These are phyloP conservation scores for Chaetoscypha palmicola DNA, from an alignment of 2,329 filamentous ascomycete species.

Conservation along the genomic window DNA sequence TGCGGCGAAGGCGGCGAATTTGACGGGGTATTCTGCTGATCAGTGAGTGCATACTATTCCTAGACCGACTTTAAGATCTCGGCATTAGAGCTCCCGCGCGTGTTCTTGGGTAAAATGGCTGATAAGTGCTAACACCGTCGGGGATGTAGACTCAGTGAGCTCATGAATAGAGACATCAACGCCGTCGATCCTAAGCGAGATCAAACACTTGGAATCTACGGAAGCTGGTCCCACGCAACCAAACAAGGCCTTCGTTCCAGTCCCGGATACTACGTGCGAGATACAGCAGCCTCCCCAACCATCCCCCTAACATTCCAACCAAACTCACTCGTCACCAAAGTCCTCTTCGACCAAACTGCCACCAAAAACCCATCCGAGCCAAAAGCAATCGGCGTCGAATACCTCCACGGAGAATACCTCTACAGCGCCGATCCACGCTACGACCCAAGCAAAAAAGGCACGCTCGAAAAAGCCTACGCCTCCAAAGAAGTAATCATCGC, in stretches of 20 bases:
- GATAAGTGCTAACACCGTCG: too few species aligned
- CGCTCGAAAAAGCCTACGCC: constrained; percentile 1
- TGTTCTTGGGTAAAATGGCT: too few species aligned
- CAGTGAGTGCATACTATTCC: too few species aligned
- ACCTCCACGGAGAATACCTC: constrained; percentile 33
- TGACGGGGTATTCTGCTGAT: constrained; percentile 1
- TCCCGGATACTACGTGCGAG: constrained; percentile 6
- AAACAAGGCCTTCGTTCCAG: constrained; percentile 6
- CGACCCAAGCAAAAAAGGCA: constrained; percentile 1
- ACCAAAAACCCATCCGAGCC: constrained; percentile 17
- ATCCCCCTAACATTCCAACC: constrained; percentile 20
- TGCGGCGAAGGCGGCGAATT: constrained; percentile 3
- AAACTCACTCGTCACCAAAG: constrained; percentile 34
- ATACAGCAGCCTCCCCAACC: constrained; percentile 5
- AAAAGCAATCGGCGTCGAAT: constrained; percentile 37
- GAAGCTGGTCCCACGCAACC: constrained; percentile 4
- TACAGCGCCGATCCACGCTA: constrained; percentile 12
- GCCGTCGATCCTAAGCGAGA: constrained; percentile 3
- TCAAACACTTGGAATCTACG: constrained; percentile 3
- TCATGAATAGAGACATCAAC: constrained; percentile 7
- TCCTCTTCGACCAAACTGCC: constrained; percentile 32
- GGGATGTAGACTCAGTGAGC: constrained; percentile 2
- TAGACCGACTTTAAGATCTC: too few species aligned
- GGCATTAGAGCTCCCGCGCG: too few species aligned
- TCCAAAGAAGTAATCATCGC: constrained; percentile 40